These are phyloP conservation scores for Microbotryum violaceum DNA, from an alignment of 1,284 basidiomycete genomes.

Conservation along the genomic window DNA sequence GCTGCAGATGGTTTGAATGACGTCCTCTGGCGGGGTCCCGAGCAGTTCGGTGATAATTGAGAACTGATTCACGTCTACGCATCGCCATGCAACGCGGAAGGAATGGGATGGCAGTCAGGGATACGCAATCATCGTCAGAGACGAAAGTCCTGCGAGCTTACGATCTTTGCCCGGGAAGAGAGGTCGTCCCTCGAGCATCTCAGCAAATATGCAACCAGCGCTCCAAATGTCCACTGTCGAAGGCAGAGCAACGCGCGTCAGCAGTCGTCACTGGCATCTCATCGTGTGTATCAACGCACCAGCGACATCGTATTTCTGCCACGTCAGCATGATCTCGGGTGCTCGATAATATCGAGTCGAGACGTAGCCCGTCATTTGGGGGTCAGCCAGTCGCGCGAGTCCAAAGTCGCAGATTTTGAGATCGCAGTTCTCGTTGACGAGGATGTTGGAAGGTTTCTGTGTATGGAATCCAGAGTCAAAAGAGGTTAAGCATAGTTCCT, in stretches of 20 bases:
- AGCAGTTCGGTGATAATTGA: slow-evolving; percentile 98
- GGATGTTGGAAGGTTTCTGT: slow-evolving; percentile 97
- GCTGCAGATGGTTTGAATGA: slow-evolving; percentile 96
- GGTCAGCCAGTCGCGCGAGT: slow-evolving; percentile 83
- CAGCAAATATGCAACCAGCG: slow-evolving; percentile 98
- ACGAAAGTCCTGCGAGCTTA: slow-evolving; percentile 37
- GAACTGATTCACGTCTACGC: slow-evolving; percentile 96
- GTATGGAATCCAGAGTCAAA: neutral
- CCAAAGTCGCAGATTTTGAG: slow-evolving; percentile 99
- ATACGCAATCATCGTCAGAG: neutral
- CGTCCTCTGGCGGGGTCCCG: slow-evolving; percentile 97
- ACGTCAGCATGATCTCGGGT: slow-evolving; percentile 99
- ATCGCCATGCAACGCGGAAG: neutral
- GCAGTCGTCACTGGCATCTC: slow-evolving; percentile 36
- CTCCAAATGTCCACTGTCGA: slow-evolving; percentile 87
- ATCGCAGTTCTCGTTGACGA: slow-evolving; percentile 99
- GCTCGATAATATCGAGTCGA: slow-evolving; percentile 98
- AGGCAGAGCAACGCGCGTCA: slow-evolving; percentile 16
- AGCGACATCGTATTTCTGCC: slow-evolving; percentile 99
- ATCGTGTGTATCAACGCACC: slow-evolving; percentile 39
- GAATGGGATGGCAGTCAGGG: neutral
- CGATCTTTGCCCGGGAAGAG: slow-evolving; percentile 97
- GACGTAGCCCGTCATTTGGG: slow-evolving; percentile 99
- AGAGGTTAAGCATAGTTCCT: too few species aligned
- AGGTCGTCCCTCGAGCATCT: slow-evolving; percentile 98